Conservation (phyloP, 164 flowering plant genomes). For the Sedum album region DNA sequence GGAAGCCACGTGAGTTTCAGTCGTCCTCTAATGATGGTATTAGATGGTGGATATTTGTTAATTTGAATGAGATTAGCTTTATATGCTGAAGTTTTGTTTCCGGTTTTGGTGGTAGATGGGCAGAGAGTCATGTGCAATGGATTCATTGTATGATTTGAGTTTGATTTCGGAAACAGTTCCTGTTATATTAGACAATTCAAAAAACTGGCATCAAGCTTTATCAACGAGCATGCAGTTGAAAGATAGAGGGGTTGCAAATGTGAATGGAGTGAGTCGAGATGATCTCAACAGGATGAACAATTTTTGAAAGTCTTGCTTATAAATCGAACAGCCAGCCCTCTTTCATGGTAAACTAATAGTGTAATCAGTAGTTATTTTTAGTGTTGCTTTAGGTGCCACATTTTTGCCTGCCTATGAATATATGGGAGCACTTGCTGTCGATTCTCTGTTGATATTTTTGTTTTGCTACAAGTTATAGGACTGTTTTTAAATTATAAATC, state of each 20-base stretch:
- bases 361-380: background rate
- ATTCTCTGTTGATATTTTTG: background rate
- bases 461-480: background rate
- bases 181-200: slow-evolving; percentile 87
- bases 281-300: slow-evolving; percentile 45
- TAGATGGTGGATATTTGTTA: background rate
- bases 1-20: slow-evolving; percentile 55
- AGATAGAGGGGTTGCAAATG: slow-evolving; percentile 69
- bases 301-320: slow-evolving; percentile 70
- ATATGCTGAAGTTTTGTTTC: slow-evolving; percentile 10
- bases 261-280: slow-evolving; percentile 47
- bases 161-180: slow-evolving; percentile 73
- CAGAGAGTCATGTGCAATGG: slow-evolving; percentile 74
- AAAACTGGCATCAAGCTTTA: slow-evolving; percentile 60
- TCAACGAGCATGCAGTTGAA: slow-evolving; percentile 83
- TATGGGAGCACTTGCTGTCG: background rate
- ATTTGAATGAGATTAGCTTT: background rate
- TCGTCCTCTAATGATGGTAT: slow-evolving; percentile 1
- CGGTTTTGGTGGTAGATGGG: slow-evolving; percentile 61
- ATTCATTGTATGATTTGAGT: slow-evolving; percentile 79
- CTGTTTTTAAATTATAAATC: background rate
- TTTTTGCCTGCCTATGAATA: background rate
- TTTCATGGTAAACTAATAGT: slow-evolving; percentile 58
- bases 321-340: slow-evolving; percentile 90
- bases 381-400: background rate